Evolutionary conservation across 345 rosid genomes (phyloP).

Genomic region (Pseudoturritis turrita): DNA sequence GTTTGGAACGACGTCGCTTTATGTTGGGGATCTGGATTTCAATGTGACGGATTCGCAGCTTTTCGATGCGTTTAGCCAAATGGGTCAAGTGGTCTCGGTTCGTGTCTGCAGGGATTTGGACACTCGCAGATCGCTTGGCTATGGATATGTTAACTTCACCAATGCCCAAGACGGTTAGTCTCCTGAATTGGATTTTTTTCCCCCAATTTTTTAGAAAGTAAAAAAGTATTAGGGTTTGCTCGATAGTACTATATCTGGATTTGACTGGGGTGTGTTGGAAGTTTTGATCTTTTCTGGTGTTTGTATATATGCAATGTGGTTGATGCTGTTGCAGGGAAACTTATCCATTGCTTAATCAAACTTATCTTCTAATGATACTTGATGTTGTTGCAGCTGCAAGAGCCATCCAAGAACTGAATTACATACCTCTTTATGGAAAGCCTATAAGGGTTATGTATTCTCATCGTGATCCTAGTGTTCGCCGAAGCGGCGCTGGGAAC

Average conservation of each 20-base stretch:
- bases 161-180: constrained; percentile 62
- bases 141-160: constrained; percentile 84
- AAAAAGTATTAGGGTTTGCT: not conserved
- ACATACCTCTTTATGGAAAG: constrained; percentile 65
- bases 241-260: not conserved
- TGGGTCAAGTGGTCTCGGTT: constrained; percentile 81
- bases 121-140: constrained; percentile 81
- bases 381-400: constrained; percentile 56
- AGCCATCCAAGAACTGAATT: constrained; percentile 81
- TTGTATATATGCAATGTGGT: not conserved
- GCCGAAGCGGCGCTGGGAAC: constrained; percentile 88
- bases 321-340: not conserved
- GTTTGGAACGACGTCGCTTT: constrained; percentile 72
- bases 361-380: not conserved
- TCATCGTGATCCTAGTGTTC: constrained; percentile 70
- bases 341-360: not conserved
- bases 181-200: not conserved
- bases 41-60: constrained; percentile 84
- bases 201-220: not conserved
- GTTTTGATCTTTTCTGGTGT: not conserved
- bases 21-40: constrained; percentile 83
- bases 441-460: constrained; percentile 83
- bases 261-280: not conserved
- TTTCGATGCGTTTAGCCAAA: constrained; percentile 74
- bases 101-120: constrained; percentile 74